Percentiles rank a stretch among this genome's conserved stretches.
Evolutionary conservation across 2,329 filamentous ascomycete genomes (phyloP).

Genomic region (Colletotrichum sidae): DNA sequence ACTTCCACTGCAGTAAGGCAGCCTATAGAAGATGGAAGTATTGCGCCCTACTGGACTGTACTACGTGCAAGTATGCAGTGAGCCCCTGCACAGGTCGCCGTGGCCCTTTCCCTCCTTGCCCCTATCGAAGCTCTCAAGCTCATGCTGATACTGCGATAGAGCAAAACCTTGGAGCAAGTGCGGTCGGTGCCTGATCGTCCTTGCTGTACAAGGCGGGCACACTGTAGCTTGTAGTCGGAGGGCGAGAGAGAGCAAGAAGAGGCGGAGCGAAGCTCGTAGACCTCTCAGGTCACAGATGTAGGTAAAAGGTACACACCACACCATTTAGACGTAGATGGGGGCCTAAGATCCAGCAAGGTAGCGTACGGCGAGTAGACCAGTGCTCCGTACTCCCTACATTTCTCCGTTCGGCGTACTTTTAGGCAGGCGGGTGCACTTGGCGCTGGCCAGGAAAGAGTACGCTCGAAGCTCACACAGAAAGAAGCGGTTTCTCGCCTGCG

Average conservation of each 20-base stretch:
- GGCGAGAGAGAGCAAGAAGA: neutral
- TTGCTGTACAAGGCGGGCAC: no score
- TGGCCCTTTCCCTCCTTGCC: constrained; percentile 6
- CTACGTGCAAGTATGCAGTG: no score
- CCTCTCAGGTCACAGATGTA: neutral
- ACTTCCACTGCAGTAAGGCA: no score
- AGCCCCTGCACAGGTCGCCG: constrained; percentile 28
- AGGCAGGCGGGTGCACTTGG: neutral
- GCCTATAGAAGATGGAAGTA: no score
- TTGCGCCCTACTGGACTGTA: no score
- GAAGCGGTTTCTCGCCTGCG: no score
- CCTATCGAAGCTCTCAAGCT: neutral
- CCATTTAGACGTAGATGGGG: neutral
- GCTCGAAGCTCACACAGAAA: neutral
- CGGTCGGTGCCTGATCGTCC: no score
- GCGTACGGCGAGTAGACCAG: no score
- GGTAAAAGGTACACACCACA: constrained; percentile 3
- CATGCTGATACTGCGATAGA: no score
- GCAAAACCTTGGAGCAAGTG: neutral
- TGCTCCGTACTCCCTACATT: neutral
- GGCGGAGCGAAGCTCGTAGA: no score
- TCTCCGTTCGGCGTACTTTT: no score
- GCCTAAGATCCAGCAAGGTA: constrained; percentile 22
- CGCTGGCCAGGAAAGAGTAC: neutral
- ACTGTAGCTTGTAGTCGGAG: neutral